These are phyloP conservation scores for Pichia sp. DNA, from an alignment of 1,139 yeast species.

Conservation along the genomic window DNA sequence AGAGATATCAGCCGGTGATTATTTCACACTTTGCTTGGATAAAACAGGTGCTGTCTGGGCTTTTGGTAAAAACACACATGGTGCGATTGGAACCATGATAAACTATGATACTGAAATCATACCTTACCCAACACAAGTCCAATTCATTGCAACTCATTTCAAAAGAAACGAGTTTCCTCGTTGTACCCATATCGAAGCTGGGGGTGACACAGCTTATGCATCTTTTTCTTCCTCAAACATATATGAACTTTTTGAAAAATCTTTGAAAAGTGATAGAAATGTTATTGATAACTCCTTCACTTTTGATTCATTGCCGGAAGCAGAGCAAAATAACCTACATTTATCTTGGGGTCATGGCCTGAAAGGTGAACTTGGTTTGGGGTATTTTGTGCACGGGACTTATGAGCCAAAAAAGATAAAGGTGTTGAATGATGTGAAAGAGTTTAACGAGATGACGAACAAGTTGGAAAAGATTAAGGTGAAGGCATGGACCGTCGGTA, in stretches of 20 bases:
- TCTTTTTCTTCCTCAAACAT: slow-evolving; percentile 36
- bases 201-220: slow-evolving; percentile 63
- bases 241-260: slow-evolving; percentile 32
- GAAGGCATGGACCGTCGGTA: slow-evolving; percentile 54
- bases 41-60: slow-evolving; percentile 62
- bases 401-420: slow-evolving; percentile 61
- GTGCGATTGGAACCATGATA: slow-evolving; percentile 77
- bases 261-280: slow-evolving; percentile 18
- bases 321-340: slow-evolving; percentile 32
- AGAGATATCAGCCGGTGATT: slow-evolving; percentile 67
- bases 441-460: slow-evolving; percentile 36
- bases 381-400: slow-evolving; percentile 66
- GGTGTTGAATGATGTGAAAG: slow-evolving; percentile 42
- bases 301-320: slow-evolving; percentile 24
- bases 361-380: slow-evolving; percentile 84
- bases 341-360: slow-evolving; percentile 80
- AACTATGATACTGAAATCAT: slow-evolving; percentile 60
- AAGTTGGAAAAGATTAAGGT: slow-evolving; percentile 44
- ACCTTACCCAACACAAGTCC: slow-evolving; percentile 62
- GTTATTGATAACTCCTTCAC: slow-evolving; percentile 22
- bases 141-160: slow-evolving; percentile 37
- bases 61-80: slow-evolving; percentile 80
- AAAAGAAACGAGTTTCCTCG: slow-evolving; percentile 38
- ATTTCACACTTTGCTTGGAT: slow-evolving; percentile 69
- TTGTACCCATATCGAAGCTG: slow-evolving; percentile 56